Evolutionary conservation across 2,329 filamentous ascomycete species (phyloP).

Genomic region (Colletotrichum ledebouriae): DNA sequence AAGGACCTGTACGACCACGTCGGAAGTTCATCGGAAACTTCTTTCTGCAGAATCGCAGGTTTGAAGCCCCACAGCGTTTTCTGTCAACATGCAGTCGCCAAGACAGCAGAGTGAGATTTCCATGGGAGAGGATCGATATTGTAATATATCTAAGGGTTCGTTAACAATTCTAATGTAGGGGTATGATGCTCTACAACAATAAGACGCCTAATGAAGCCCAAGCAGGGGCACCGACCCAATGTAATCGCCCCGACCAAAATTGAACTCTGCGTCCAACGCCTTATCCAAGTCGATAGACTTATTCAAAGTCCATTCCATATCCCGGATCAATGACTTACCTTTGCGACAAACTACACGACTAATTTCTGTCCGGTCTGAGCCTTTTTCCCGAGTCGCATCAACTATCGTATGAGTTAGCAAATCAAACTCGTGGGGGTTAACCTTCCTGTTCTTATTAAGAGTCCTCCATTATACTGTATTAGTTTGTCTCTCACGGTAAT

Average conservation of each 20-base stretch:
- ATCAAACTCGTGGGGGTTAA: constrained; percentile 49
- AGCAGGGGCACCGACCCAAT: too few species aligned
- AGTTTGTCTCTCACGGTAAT: constrained; percentile 53
- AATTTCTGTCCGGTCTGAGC: constrained; percentile 49
- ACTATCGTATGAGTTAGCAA: constrained; percentile 56
- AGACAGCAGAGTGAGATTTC: too few species aligned
- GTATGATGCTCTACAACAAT: too few species aligned
- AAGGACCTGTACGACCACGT: too few species aligned
- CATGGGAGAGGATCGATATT: too few species aligned
- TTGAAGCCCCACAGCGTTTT: too few species aligned
- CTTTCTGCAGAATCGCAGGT: too few species aligned
- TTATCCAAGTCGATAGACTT: constrained; percentile 21
- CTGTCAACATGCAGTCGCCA: too few species aligned
- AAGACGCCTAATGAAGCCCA: too few species aligned
- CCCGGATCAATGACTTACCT: background rate
- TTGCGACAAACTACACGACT: constrained; percentile 52
- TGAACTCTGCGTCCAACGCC: constrained; percentile 8
- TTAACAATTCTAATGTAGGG: too few species aligned
- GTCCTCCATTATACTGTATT: constrained; percentile 59
- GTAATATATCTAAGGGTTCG: too few species aligned
- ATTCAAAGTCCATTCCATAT: constrained; percentile 7
- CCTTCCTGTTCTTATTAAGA: constrained; percentile 58
- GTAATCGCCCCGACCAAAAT: background rate
- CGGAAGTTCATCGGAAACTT: too few species aligned
- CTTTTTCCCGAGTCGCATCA: constrained; percentile 54